Evolutionary conservation across 108 stramenopile genomes (phyloP).

Genomic region (Cyclostephanos tholiformis): DNA sequence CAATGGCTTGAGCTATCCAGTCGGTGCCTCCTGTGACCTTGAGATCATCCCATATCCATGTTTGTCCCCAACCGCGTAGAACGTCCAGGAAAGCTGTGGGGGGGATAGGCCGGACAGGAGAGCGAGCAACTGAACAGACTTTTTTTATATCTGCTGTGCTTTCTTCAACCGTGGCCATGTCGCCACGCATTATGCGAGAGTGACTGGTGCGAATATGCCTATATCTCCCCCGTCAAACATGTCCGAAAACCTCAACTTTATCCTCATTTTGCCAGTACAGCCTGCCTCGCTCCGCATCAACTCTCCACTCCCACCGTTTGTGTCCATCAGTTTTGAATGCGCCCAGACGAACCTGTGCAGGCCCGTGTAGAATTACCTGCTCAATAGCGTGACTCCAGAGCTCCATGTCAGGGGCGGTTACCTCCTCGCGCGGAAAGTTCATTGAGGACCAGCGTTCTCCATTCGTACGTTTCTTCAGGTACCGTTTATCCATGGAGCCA

Average conservation of each 20-base stretch:
- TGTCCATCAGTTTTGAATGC: no score
- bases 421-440: not conserved
- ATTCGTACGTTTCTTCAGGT: not conserved
- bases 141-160: not conserved
- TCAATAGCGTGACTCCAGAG: no score
- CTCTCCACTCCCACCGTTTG: not conserved
- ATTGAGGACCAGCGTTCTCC: not conserved
- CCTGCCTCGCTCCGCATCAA: not conserved
- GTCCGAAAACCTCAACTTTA: no score
- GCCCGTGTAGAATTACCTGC: no score
- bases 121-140: not conserved
- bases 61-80: not conserved
- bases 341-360: no score
- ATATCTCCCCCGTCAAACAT: no score
- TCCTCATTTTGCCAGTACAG: not conserved
- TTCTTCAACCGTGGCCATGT: not conserved
- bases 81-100: not conserved
- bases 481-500: slow-evolving; percentile 5
- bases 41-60: not conserved
- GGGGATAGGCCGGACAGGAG: not conserved
- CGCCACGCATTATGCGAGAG: no score
- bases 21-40: not conserved
- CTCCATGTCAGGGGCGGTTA: no score
- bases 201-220: no score
- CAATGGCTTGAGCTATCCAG: not conserved